Percentiles rank a stretch among this genome's conserved stretches.
Conservation (phyloP, 768 basidiomycete species). For the Mycena vitilis region DNA sequence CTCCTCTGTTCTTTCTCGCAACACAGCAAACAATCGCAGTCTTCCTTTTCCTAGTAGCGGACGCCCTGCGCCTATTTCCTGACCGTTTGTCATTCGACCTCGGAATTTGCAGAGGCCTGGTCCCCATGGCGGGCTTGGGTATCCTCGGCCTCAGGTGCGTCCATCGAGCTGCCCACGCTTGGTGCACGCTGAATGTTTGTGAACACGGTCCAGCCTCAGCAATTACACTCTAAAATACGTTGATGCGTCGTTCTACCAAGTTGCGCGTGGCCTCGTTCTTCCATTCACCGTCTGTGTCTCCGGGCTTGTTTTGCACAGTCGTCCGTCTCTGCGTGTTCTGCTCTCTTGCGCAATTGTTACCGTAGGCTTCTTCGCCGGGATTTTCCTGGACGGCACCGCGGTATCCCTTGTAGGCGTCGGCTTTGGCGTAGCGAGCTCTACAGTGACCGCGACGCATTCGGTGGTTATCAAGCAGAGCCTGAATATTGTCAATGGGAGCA, state of each 20-base stretch:
- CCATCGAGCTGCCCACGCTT: neutral
- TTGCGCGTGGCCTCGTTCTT: conserved; percentile 92
- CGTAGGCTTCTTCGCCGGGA: conserved; percentile 89
- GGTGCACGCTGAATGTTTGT: neutral
- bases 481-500: conserved; percentile 82
- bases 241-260: conserved; percentile 95
- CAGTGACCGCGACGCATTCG: conserved; percentile 89
- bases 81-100: conserved; percentile 73
- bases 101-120: conserved; percentile 76
- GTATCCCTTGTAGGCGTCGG: conserved; percentile 73
- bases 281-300: conserved; percentile 95
- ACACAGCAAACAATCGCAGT: conserved; percentile 85
- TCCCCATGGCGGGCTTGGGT: conserved; percentile 81
- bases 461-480: conserved; percentile 94
- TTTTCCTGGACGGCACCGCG: conserved; percentile 78
- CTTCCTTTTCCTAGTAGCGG: conserved; percentile 75
- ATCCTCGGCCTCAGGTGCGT: conserved; percentile 84
- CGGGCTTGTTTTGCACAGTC: conserved; percentile 77
- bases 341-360: conserved; percentile 86
- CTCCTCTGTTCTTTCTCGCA: conserved; percentile 90
- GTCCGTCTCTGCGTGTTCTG: conserved; percentile 82
- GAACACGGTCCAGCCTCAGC: conserved; percentile 67
- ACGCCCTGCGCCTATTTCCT: conserved; percentile 72
- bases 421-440: conserved; percentile 87
- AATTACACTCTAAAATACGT: conserved; percentile 95